These are phyloP conservation scores for Haplosporangium gracile DNA, from an alignment of 192 early-diverging fungal species.

Conservation along the genomic window DNA sequence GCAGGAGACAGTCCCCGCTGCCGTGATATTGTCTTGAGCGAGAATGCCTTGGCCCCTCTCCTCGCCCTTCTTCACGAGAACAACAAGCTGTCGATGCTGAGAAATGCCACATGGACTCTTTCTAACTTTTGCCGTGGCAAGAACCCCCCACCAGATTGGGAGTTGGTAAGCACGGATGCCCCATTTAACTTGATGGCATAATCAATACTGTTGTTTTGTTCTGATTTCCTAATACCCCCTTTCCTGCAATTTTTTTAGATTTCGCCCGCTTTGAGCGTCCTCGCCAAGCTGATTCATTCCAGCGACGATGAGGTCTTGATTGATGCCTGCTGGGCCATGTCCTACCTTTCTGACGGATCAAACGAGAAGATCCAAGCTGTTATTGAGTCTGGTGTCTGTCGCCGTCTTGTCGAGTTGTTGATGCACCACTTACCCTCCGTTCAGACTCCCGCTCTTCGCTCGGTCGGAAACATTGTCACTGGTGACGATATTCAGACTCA, in stretches of 20 bases:
- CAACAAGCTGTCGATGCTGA: slow-evolving; percentile 96
- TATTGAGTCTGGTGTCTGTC: slow-evolving; percentile 94
- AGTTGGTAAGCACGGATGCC: slow-evolving; percentile 60
- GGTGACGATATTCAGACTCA: slow-evolving; percentile 99
- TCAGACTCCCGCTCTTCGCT: slow-evolving; percentile 97
- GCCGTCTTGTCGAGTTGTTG: slow-evolving; percentile 94
- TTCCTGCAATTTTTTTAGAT: slow-evolving; percentile 70
- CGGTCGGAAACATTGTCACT: slow-evolving; percentile 99
- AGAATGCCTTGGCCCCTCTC: slow-evolving; percentile 90
- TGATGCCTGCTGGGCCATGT: slow-evolving; percentile 99
- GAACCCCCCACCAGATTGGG: slow-evolving; percentile 95
- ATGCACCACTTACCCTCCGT: slow-evolving; percentile 89
- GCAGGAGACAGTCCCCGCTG: slow-evolving; percentile 95
- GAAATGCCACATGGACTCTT: slow-evolving; percentile 99
- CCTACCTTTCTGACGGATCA: slow-evolving; percentile 97
- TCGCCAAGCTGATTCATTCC: slow-evolving; percentile 92
- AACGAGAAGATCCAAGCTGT: slow-evolving; percentile 99
- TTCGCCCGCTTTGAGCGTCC: slow-evolving; percentile 85
- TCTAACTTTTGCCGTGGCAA: slow-evolving; percentile 99
- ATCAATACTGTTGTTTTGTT: neutral
- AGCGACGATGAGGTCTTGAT: slow-evolving; percentile 96
- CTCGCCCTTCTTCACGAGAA: slow-evolving; percentile 87
- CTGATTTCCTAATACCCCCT: neutral
- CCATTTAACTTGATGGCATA: neutral
- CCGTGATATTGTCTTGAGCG: slow-evolving; percentile 89